Evolutionary conservation across 306 rosid species (phyloP), one percentile per base, ranked within the genome.

Genomic region (Rubus idaeus): DNA sequence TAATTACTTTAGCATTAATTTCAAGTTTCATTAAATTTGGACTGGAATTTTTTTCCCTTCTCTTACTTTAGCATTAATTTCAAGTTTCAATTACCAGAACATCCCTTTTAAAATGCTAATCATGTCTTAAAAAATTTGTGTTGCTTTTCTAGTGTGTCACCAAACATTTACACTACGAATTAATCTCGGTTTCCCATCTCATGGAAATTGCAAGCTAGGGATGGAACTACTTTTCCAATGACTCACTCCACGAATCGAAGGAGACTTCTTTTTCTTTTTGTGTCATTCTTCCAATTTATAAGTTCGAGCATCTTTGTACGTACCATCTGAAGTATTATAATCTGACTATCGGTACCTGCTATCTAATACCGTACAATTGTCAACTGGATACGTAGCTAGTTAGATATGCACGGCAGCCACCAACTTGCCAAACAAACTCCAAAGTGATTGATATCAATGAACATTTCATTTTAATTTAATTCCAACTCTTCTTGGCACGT

Each of bases 321-420:
- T 26, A 35, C 42, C 10, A 13, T 39, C 21, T 3, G 14, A 8
- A 23, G 12, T 41, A 64, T 64, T 8, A 18, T 23, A 58, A 21
- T 61, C 39, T 4, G 40, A 30, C 3, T 64, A 10, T 0, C 1
- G 16, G 66, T 17, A 64, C 39, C 47, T 23, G 6, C 39, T 64
- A 8, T 64, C 12, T n/a, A 64, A 64, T 16, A 16, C 69, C 47
- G 69, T 37, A 64, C 23, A 64, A 37, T 13, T 64, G 69, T 64
- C 69, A 64, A 39, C 69, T 64, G 47, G 21, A 64, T 39, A 64
- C 46, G 46, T 39, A 37, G 69, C 14, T 8, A 64, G 46, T 37
- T 16, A 37, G 69, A 64, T 64, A 39, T 39, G 69, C 69, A 64
- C 69, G 39, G 21, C 69, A 35, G 44, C 20, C 3, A 64, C 69